Conservation (phyloP, 208 protist genomes). For the Trypanosoma cruzi region DNA sequence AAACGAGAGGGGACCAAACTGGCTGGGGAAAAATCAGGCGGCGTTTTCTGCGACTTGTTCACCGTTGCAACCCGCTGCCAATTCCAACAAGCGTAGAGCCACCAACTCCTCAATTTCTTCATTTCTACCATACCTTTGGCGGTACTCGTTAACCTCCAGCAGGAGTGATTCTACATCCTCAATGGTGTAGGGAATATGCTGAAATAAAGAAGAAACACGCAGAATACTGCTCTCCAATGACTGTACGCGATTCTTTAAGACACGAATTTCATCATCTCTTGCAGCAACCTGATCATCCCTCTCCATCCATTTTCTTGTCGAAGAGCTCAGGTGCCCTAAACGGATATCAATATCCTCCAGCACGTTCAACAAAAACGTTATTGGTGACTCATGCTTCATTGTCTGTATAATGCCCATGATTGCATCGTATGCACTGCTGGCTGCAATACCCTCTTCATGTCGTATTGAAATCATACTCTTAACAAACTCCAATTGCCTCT, state of each 20-base stretch:
- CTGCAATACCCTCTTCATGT: not conserved
- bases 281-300: constrained; percentile 38
- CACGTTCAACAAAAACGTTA: not conserved
- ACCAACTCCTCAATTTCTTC: constrained; percentile 34
- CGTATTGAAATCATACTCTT: constrained; percentile 3
- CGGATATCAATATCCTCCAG: constrained; percentile 18
- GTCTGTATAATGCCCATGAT: constrained; percentile 9
- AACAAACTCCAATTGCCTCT: constrained; percentile 14
- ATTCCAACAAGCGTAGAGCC: constrained; percentile 24
- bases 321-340: constrained; percentile 2
- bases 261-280: constrained; percentile 35
- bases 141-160: constrained; percentile 38
- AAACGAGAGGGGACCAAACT: not conserved
- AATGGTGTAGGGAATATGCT: constrained; percentile 26
- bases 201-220: constrained; percentile 30
- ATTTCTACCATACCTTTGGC: constrained; percentile 25
- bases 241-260: constrained; percentile 17
- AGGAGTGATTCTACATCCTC: constrained; percentile 31
- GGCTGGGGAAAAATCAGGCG: no score
- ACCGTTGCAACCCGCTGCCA: constrained; percentile 7
- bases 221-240: constrained; percentile 11
- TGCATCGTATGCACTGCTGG: constrained; percentile 9
- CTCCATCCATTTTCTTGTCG: constrained; percentile 16
- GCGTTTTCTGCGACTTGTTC: not conserved
- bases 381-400: constrained; percentile 6